Conservation (phyloP, 148 eudicot genomes). For the Polygonum maritimum region DNA sequence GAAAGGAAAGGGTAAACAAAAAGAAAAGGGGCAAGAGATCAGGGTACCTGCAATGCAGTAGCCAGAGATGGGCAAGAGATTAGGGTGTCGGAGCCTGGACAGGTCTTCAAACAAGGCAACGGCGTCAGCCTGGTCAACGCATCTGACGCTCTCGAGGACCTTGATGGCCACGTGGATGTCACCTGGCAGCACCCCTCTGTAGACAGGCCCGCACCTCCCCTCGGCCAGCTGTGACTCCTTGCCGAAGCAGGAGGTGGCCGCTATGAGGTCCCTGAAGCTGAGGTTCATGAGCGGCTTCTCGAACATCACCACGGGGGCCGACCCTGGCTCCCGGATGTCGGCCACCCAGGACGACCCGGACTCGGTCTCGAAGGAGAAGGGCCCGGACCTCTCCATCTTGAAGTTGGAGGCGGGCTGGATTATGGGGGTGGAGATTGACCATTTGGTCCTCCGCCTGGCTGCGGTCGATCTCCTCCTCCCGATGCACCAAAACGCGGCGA, state of each 20-base stretch:
- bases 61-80: constrained; percentile 75
- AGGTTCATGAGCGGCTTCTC: constrained; percentile 95
- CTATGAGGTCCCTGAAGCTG: constrained; percentile 77
- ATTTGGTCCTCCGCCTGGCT: not conserved
- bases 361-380: constrained; percentile 73
- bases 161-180: constrained; percentile 94
- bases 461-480: not conserved
- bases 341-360: constrained; percentile 86
- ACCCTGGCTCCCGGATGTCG: constrained; percentile 50
- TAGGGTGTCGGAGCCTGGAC: constrained; percentile 60
- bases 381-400: constrained; percentile 74
- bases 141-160: constrained; percentile 59
- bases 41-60: constrained; percentile 93
- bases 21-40: no score
- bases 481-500: not conserved
- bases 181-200: constrained; percentile 75
- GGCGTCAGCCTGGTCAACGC: constrained; percentile 36
- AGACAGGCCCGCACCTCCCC: constrained; percentile 82
- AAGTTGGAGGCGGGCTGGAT: constrained; percentile 17
- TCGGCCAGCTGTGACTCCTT: constrained; percentile 72
- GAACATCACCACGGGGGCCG: constrained; percentile 80
- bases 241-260: constrained; percentile 84
- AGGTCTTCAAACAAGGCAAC: constrained; percentile 60
- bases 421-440: constrained; percentile 11
- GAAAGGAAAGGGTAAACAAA: no score